phyloP scores from a whole-genome alignment of 2,329 filamentous ascomycete species.

The Annulohypoxylon truncatum region DNA sequence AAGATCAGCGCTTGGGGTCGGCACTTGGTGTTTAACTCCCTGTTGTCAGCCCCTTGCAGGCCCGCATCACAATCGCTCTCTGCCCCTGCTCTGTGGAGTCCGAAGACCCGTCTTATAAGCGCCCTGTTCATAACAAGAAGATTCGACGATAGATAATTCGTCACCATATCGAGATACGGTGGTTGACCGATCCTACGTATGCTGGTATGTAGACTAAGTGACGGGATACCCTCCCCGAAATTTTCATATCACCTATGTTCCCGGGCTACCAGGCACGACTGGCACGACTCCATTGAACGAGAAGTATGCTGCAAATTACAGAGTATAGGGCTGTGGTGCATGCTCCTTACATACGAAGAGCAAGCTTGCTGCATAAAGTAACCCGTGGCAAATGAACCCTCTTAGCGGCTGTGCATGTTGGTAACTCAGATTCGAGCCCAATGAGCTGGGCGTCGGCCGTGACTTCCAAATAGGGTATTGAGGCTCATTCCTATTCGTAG shows the following conservation, averaged over 20 bases:
- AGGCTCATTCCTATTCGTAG: conserved; percentile 26
- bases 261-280: background rate
- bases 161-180: conserved; percentile 17
- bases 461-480: conserved; percentile 31
- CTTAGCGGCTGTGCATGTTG: conserved; percentile 12
- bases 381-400: conserved; percentile 21
- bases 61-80: conserved; percentile 13
- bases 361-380: conserved; percentile 7
- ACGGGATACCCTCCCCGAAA: conserved; percentile 14
- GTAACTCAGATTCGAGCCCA: background rate
- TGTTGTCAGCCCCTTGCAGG: conserved; percentile 36
- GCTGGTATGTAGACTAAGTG: background rate
- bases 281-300: background rate
- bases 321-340: conserved; percentile 19
- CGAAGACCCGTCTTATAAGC: conserved; percentile 17
- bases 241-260: background rate
- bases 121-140: conserved; percentile 19
- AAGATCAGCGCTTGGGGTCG: conserved; percentile 7
- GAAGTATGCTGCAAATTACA: background rate
- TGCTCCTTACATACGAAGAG: background rate
- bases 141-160: conserved; percentile 24
- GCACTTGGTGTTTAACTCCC: conserved; percentile 14
- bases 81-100: conserved; percentile 28
- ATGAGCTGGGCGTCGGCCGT: conserved; percentile 27
- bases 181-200: conserved; percentile 9